Base-by-base conservation (phyloP, 2,329 filamentous ascomycete species). In the Elsinoe perseae region DNA sequence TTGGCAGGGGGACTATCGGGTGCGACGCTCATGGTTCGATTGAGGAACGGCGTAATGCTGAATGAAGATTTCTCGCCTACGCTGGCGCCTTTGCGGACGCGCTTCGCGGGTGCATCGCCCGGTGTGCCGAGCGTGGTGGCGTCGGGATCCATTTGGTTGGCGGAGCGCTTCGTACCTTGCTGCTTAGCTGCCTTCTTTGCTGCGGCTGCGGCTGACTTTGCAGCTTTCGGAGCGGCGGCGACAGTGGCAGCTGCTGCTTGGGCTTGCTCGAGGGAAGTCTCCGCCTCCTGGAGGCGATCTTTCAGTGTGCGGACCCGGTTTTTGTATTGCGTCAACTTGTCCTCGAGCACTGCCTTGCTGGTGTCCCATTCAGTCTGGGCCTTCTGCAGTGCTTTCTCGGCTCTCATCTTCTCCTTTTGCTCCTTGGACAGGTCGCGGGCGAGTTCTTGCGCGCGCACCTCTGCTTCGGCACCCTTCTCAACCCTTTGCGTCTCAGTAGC, bases 1-100 rank as follows among this genome's bases (percentile, higher is more conserved):
- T 23, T 56, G 38, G 53, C 44, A 23, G 65, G 63, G 21, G 38
- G 52, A 16, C 43, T 53, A 23, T 74, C 73, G 5, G 74, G 72
- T n/a, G 73, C 71, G 12, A 85, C 73, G 61, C 76, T 84, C 59
- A 78, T 83, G 23, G 82, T 85, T 52, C 85, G 83, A 69, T 91
- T 95, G 59, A 97, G 77, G 75, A 95, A 96, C 0, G 92, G 92
- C 0, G 92, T 97, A 61, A 96, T 89, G 3, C 90, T 95, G 70
- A 97, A 96, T 2, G 80, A 84, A 0, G 91, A 96, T 70, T 95
- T 96, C 66, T 95, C 89, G 27, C 87, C 89, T 4, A 87, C 75
- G 1, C 80, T 78, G 34, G 81, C 79, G 18, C 83, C 80, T 59
- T 76, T 74, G 57, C 69, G 71, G 28, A 70, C 68, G 60, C 76